These are phyloP conservation scores for Polyporus arcularius DNA, from an alignment of 768 basidiomycete genomes.

Conservation along the genomic window DNA sequence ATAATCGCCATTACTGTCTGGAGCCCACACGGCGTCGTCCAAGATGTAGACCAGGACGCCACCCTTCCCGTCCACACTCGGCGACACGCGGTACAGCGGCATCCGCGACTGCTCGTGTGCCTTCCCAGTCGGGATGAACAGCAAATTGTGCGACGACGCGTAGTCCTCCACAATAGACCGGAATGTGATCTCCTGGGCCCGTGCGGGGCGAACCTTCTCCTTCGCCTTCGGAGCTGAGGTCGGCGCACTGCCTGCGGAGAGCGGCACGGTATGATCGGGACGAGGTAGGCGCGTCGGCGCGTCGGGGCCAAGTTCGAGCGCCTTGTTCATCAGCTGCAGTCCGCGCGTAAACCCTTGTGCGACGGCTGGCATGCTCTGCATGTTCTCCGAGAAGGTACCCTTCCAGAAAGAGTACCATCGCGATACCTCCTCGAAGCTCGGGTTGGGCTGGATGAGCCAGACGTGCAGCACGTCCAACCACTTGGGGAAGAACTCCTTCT, in stretches of 20 bases:
- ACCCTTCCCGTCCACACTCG: conserved; percentile 77
- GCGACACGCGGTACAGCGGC: conserved; percentile 85
- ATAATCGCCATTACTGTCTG: conserved; percentile 59
- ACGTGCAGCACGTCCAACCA: conserved; percentile 91
- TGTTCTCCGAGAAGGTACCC: conserved; percentile 63
- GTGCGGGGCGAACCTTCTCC: conserved; percentile 45
- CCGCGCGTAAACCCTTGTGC: conserved; percentile 84
- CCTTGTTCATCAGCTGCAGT: conserved; percentile 91
- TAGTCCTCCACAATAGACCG: conserved; percentile 90
- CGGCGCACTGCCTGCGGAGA: conserved; percentile 23
- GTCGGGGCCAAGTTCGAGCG: conserved; percentile 81
- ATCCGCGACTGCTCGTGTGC: conserved; percentile 85
- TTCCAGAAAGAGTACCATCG: conserved; percentile 96
- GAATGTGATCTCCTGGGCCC: conserved; percentile 87
- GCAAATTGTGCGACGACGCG: conserved; percentile 79
- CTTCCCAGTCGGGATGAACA: conserved; percentile 87
- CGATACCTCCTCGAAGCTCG: conserved; percentile 90
- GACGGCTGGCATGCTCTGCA: conserved; percentile 68
- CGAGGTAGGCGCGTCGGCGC: conserved; percentile 68
- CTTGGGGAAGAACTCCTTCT: conserved; percentile 94
- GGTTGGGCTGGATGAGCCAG: conserved; percentile 90
- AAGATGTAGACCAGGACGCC: conserved; percentile 87
- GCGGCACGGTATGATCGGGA: conserved; percentile 55
- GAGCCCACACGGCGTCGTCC: conserved; percentile 94
- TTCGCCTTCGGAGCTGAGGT: conserved; percentile 35